A percentile compares a stretch with the other conserved stretches of the same genome.
phyloP scores from a whole-genome alignment of 345 rosid species.

The Dipteronia dyeriana region DNA sequence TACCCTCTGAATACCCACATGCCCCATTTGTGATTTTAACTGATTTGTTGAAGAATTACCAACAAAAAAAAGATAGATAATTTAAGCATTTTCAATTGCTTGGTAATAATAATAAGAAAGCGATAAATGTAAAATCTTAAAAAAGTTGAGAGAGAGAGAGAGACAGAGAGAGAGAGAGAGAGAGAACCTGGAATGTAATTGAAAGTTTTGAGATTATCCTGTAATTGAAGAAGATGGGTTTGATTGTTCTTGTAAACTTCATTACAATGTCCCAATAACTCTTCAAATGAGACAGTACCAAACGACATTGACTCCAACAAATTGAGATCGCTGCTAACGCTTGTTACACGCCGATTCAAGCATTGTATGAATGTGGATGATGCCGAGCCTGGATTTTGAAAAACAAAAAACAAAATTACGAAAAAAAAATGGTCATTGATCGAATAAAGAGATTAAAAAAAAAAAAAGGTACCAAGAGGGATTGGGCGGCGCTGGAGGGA shows the following conservation, averaged over 20 bases:
- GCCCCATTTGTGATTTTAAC: not conserved
- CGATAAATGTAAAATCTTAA: too few species aligned
- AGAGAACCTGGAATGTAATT: conserved; percentile 52
- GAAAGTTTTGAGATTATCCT: conserved; percentile 43
- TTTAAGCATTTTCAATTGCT: too few species aligned
- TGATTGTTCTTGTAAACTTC: conserved; percentile 62
- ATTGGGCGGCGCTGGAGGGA: conserved; percentile 80
- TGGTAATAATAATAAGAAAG: too few species aligned
- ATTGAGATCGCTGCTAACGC: conserved; percentile 51
- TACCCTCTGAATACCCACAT: not conserved
- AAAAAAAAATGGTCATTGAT: not conserved
- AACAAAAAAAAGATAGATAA: too few species aligned
- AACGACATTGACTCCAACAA: conserved; percentile 76
- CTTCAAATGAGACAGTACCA: conserved; percentile 85
- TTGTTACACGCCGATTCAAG: conserved; percentile 67
- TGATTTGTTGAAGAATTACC: too few species aligned
- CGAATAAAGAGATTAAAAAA: not conserved
- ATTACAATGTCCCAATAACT: conserved; percentile 76
- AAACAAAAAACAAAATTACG: not conserved
- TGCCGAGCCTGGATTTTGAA: conserved; percentile 56
- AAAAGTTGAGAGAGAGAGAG: not conserved
- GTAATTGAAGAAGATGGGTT: conserved; percentile 42
- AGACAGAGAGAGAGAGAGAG: too few species aligned
- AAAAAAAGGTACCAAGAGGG: conserved; percentile 51
- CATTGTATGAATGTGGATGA: conserved; percentile 75